phyloP scores from a whole-genome alignment of 768 basidiomycete species.

The Tricholoma bakamatsutake region DNA sequence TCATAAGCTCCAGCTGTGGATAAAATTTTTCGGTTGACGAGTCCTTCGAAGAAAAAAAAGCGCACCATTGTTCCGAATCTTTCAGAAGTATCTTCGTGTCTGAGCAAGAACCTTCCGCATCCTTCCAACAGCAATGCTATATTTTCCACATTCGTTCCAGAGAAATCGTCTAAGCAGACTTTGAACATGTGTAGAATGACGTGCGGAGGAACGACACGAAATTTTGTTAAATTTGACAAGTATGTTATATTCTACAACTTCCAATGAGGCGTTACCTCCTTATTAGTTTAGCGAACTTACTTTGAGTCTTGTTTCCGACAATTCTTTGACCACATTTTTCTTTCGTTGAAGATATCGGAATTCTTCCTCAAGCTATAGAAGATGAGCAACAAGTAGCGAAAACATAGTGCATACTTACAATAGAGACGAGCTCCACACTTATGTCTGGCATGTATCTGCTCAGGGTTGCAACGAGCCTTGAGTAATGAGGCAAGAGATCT shows the following conservation, averaged over 20 bases:
- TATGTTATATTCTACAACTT: slow-evolving; percentile 73
- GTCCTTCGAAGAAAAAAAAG: background rate
- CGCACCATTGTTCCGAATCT: slow-evolving; percentile 86
- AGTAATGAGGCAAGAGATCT: slow-evolving; percentile 91
- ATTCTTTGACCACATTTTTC: slow-evolving; percentile 87
- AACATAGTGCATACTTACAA: slow-evolving; percentile 44
- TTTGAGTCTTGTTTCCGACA: slow-evolving; percentile 81
- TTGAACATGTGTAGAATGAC: slow-evolving; percentile 94
- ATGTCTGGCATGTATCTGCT: slow-evolving; percentile 93
- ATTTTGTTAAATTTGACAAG: slow-evolving; percentile 92
- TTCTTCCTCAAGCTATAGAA: slow-evolving; percentile 84
- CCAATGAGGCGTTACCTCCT: background rate
- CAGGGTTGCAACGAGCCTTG: slow-evolving; percentile 82
- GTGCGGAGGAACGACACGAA: slow-evolving; percentile 84
- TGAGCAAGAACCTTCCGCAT: slow-evolving; percentile 86
- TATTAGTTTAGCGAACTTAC: slow-evolving; percentile 29
- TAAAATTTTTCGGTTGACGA: background rate
- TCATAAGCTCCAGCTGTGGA: slow-evolving; percentile 78
- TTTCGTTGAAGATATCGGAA: slow-evolving; percentile 93
- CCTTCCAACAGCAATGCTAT: slow-evolving; percentile 87
- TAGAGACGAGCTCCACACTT: slow-evolving; percentile 72
- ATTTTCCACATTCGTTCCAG: slow-evolving; percentile 89
- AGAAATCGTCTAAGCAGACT: slow-evolving; percentile 94
- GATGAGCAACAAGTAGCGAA: slow-evolving; percentile 4
- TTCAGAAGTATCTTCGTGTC: slow-evolving; percentile 82